Evolutionary conservation across 805 yeast species (phyloP).

Genomic region (Metschnikowia matae): DNA sequence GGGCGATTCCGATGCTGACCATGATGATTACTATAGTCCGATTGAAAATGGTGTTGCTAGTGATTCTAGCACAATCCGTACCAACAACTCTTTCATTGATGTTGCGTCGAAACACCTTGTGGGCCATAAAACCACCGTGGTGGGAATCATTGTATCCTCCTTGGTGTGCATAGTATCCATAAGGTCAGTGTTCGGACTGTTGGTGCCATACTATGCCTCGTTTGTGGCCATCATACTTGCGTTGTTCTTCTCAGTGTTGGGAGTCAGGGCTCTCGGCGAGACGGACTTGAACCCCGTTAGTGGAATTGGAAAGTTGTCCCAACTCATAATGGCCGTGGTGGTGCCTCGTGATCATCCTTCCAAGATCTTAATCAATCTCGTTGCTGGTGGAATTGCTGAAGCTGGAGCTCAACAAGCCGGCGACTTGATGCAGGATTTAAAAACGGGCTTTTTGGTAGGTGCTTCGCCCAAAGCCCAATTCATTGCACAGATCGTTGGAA

Average conservation of each 20-base stretch:
- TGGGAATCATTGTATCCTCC: constrained; percentile 66
- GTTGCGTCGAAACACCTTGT: constrained; percentile 41
- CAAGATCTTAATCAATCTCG: constrained; percentile 74
- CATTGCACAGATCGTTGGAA: constrained; percentile 83
- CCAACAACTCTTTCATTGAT: constrained; percentile 9
- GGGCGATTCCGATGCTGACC: not conserved
- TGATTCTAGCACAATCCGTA: constrained; percentile 1
- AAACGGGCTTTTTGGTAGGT: constrained; percentile 87
- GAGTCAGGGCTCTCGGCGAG: constrained; percentile 93
- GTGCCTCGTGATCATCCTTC: constrained; percentile 75
- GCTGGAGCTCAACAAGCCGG: constrained; percentile 99
- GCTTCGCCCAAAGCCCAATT: constrained; percentile 94
- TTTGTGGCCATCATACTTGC: constrained; percentile 70
- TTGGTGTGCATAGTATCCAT: constrained; percentile 64
- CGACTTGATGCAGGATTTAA: constrained; percentile 94
- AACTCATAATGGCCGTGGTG: constrained; percentile 76
- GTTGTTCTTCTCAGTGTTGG: constrained; percentile 72
- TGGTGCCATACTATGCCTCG: constrained; percentile 69
- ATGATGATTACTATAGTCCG: not conserved
- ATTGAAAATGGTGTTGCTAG: not conserved
- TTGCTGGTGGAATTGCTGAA: constrained; percentile 96
- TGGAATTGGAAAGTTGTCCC: constrained; percentile 93
- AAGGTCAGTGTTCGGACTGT: constrained; percentile 61
- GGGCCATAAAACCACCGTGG: constrained; percentile 41
- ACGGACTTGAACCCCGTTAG: constrained; percentile 96